Base-by-base conservation (phyloP, 1,284 basidiomycete species). In the Pterulicium gracile region DNA sequence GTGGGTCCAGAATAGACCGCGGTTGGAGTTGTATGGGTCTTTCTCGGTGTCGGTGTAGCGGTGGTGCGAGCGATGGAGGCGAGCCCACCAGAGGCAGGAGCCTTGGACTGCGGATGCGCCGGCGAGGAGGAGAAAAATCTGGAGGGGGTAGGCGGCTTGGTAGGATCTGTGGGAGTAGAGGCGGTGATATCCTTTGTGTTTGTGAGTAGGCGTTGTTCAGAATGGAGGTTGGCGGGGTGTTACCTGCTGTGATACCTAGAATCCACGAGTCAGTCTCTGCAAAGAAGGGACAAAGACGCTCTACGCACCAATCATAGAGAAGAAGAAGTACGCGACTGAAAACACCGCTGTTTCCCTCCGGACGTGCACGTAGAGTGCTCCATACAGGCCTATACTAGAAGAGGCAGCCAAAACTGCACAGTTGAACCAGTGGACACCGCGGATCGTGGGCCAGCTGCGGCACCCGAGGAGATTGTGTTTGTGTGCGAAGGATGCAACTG, bases 71-170 rank as follows among this genome's bases (percentile, higher is more conserved):
- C 91, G 81, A 64, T 94, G 91, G 24, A 85, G 79, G 46, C 87
- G 77, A n/a, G 87, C 79, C 91, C 91, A 95, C 90, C 90, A 95
- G 57, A 79, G 81, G 63, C 88, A 88, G 10, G 88, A 90, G 1
- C 91, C 91, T 66, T 94, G 84, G 2, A 92, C 86, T 3, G 90
- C 86, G 56, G 90, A 89, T 14, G 86, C 79, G 7, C 91, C 91
- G 10, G 81, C 85, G 41, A 81, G 63, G 10, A 88, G 74, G 39
- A 95, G 74, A 57, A 82, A 74, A 52, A 82, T 70, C 58, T 90
- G 85, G 4, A 95, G 74, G 14, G 81, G 76, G 19, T 69, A 62
- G 23, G 80, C 80, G 2, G 91, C 92, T 48, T 86, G 86, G 64
- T 91, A 95, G 0, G 89, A 80, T 47, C 91, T 76, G 62, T 95